Evolutionary conservation across 2,329 filamentous ascomycete genomes (phyloP).

Genomic region (Xylariaceae sp.): DNA sequence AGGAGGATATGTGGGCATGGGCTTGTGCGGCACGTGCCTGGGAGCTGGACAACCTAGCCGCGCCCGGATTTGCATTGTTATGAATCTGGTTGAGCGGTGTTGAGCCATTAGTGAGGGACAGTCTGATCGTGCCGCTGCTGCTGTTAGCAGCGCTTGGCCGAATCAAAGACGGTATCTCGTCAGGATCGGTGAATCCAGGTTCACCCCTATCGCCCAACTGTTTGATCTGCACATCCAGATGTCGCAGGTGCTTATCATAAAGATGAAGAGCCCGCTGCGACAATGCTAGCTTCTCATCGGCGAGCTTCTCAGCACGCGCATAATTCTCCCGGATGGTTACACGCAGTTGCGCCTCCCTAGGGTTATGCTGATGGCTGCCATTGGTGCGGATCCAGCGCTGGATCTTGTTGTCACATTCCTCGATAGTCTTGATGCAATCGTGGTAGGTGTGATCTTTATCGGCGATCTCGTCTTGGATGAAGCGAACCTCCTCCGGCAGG

Average conservation of each 20-base stretch:
- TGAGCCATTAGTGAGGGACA: slow-evolving; percentile 31
- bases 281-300: slow-evolving; percentile 69
- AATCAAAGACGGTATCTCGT: slow-evolving; percentile 59
- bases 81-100: slow-evolving; percentile 36
- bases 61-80: slow-evolving; percentile 39
- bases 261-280: slow-evolving; percentile 57
- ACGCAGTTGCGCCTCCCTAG: slow-evolving; percentile 66
- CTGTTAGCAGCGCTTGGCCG: slow-evolving; percentile 53
- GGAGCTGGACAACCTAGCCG: slow-evolving; percentile 39
- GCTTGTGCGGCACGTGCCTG: slow-evolving; percentile 47
- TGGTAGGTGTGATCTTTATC: slow-evolving; percentile 71
- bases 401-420: slow-evolving; percentile 66
- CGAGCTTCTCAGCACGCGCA: slow-evolving; percentile 61
- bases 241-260: slow-evolving; percentile 58
- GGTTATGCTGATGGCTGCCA: slow-evolving; percentile 66
- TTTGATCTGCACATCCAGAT: slow-evolving; percentile 59
- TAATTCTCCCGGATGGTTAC: slow-evolving; percentile 64
- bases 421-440: slow-evolving; percentile 63
- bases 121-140: slow-evolving; percentile 40
- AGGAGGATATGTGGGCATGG: slow-evolving; percentile 47
- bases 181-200: slow-evolving; percentile 56
- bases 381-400: slow-evolving; percentile 78
- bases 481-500: slow-evolving; percentile 74
- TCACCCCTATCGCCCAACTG: slow-evolving; percentile 56
- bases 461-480: slow-evolving; percentile 76